Evolutionary conservation across 2,329 filamentous ascomycete species (phyloP).

Genomic region (Fusarium siculi): DNA sequence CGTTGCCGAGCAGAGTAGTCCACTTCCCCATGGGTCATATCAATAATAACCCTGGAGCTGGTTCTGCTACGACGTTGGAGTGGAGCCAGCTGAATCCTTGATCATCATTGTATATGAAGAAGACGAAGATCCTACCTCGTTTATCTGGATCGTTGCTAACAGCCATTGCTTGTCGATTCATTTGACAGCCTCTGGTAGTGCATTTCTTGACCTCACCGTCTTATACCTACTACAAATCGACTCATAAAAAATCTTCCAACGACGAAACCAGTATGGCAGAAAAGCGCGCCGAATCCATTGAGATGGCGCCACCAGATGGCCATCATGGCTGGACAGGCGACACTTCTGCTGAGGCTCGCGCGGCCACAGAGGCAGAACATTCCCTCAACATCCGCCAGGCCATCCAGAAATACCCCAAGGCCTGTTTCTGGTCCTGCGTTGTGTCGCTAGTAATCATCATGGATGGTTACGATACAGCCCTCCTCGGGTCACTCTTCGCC

Average conservation of each 20-base stretch:
- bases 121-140: background rate
- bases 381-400: background rate
- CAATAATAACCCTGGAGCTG: background rate
- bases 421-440: constrained; percentile 46
- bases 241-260: no score
- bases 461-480: constrained; percentile 48
- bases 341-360: background rate
- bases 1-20: background rate
- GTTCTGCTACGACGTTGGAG: background rate
- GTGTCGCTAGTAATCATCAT: constrained; percentile 50
- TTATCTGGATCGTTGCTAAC: background rate
- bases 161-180: background rate
- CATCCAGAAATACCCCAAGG: constrained; percentile 22
- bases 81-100: background rate
- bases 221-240: no score
- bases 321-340: background rate
- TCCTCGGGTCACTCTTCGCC: constrained; percentile 45
- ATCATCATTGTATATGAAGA: background rate
- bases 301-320: background rate
- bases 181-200: fast-evolving
- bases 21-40: background rate
- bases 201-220: background rate
- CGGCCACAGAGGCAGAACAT: background rate
- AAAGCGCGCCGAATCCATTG: background rate
- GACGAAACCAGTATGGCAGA: background rate